A percentile compares a stretch with the other conserved stretches of the same genome.
Evolutionary conservation across 2,329 filamentous ascomycete species (phyloP).

Genomic region (Aspergillus brunneoviolaceus): DNA sequence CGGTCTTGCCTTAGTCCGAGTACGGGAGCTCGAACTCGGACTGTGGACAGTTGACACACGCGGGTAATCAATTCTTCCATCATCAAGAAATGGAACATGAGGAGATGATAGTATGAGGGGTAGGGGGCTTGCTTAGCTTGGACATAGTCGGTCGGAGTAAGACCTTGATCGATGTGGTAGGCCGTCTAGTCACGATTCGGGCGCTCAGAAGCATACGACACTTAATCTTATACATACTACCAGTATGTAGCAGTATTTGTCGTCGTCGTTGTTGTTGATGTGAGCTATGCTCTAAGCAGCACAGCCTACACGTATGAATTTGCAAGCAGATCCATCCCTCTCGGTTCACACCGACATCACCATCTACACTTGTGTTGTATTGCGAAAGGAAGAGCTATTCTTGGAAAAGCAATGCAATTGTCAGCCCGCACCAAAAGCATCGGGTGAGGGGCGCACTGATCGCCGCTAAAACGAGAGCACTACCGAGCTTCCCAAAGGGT

Average conservation of each 20-base stretch:
- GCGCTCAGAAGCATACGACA: too few relatives aligned
- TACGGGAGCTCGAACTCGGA: neutral
- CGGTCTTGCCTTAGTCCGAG: conserved; percentile 1
- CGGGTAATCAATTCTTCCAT: conserved; percentile 5
- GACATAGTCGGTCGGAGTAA: neutral
- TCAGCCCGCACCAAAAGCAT: neutral
- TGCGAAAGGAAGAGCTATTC: conserved; percentile 9
- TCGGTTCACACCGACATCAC: conserved; percentile 7
- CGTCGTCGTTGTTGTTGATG: neutral
- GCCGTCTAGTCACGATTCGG: too few relatives aligned
- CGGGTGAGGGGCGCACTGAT: conserved; percentile 1
- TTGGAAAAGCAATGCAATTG: conserved; percentile 4
- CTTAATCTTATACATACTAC: too few relatives aligned
- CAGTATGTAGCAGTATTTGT: too few relatives aligned
- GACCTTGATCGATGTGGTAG: too few relatives aligned
- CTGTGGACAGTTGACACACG: neutral
- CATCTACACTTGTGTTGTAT: neutral
- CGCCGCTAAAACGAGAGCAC: neutral
- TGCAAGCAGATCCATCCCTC: neutral
- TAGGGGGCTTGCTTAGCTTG: neutral
- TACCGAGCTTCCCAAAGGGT: neutral
- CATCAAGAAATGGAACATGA: neutral
- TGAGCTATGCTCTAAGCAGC: neutral
- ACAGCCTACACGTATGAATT: neutral
- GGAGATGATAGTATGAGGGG: neutral